Evolutionary conservation across 345 rosid species (phyloP).

Genomic region (Abelmoschus esculentus): DNA sequence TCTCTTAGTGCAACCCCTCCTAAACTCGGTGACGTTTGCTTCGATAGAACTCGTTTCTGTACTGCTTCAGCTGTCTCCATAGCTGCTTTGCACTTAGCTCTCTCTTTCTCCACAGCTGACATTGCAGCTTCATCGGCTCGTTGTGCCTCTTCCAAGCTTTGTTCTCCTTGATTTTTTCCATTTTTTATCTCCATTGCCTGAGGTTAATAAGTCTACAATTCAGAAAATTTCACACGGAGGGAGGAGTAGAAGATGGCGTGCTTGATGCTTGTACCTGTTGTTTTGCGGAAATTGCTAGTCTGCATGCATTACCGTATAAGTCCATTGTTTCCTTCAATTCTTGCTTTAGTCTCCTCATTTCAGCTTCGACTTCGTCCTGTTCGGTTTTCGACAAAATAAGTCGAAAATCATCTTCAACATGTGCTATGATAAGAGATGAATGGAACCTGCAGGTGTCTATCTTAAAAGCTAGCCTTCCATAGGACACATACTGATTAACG

Average conservation of each 20-base stretch:
- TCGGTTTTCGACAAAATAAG: neutral
- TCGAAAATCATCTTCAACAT: neutral
- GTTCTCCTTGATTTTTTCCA: constrained; percentile 55
- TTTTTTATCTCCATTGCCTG: constrained; percentile 76
- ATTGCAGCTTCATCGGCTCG: constrained; percentile 58
- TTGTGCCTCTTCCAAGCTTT: constrained; percentile 46
- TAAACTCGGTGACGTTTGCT: constrained; percentile 31
- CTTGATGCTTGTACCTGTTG: constrained; percentile 47
- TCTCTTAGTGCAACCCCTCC: constrained; percentile 52
- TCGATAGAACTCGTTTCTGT: constrained; percentile 44
- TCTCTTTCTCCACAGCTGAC: constrained; percentile 51
- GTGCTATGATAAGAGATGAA: neutral
- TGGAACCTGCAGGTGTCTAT: neutral
- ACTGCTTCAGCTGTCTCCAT: constrained; percentile 64
- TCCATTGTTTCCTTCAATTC: constrained; percentile 90
- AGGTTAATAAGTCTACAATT: neutral
- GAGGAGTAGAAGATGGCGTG: neutral
- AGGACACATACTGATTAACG: neutral
- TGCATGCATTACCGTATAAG: constrained; percentile 75
- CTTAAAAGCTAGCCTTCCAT: neutral
- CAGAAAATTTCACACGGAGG: constrained; percentile 1
- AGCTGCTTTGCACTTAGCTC: constrained; percentile 51
- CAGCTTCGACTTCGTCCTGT: constrained; percentile 76
- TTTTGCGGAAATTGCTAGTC: constrained; percentile 72
- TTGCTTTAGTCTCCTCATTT: constrained; percentile 68